Evolutionary conservation across 2,329 filamentous ascomycete genomes (phyloP).

Genomic region (Myotisia sp.): DNA sequence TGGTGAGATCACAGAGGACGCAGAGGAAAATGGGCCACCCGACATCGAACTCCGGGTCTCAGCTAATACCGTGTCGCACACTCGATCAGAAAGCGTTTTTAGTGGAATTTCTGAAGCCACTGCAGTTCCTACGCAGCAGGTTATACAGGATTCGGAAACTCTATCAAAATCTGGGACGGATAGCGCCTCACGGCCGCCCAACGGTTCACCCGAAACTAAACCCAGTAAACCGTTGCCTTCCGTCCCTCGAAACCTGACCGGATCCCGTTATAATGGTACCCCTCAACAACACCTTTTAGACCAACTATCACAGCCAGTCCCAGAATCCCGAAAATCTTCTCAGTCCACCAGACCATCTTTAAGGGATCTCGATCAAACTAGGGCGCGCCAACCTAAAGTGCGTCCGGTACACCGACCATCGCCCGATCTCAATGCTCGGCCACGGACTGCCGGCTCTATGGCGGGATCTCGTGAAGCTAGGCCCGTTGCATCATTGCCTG

Average conservation of each 20-base stretch:
- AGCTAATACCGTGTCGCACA: not conserved
- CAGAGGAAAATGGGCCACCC: constrained; percentile 59
- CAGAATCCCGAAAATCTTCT: constrained; percentile 25
- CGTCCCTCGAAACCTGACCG: constrained; percentile 14
- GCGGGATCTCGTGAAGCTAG: constrained; percentile 39
- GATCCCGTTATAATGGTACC: constrained; percentile 10
- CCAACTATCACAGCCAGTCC: constrained; percentile 23
- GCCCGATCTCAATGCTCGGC: constrained; percentile 44
- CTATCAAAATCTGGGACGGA: constrained; percentile 3
- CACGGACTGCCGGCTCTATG: constrained; percentile 42
- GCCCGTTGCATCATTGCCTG: constrained; percentile 65
- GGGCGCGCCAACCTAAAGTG: constrained; percentile 46
- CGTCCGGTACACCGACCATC: constrained; percentile 81
- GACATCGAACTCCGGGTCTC: constrained; percentile 30
- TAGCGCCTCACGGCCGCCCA: constrained; percentile 7
- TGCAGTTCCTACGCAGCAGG: constrained; percentile 10
- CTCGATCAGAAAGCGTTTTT: constrained; percentile 13
- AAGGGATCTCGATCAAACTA: constrained; percentile 30
- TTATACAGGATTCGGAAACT: not conserved
- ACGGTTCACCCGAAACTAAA: constrained; percentile 1
- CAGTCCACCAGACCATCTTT: constrained; percentile 32
- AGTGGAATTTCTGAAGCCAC: constrained; percentile 13
- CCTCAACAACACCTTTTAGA: constrained; percentile 20
- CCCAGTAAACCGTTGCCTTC: constrained; percentile 9
- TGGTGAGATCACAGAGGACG: constrained; percentile 88